These are phyloP conservation scores for Davidsoniella virescens DNA, from an alignment of 2,329 filamentous ascomycete genomes.

Conservation along the genomic window DNA sequence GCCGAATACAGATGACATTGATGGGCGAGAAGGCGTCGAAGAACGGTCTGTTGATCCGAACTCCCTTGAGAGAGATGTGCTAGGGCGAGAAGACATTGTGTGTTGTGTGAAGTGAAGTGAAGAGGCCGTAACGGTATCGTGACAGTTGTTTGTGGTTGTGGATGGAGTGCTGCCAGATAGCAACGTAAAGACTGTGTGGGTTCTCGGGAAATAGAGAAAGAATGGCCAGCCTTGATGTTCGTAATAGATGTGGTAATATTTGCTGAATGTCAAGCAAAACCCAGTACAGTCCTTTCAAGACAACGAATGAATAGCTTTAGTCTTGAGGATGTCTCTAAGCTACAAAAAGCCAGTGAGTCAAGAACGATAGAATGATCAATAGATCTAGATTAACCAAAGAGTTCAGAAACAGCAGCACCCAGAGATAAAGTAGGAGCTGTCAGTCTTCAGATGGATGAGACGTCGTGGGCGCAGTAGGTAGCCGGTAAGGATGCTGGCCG, in stretches of 20 bases:
- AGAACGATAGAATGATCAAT: too few species aligned
- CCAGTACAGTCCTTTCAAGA: neutral
- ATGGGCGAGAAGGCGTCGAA: neutral
- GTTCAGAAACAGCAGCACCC: neutral
- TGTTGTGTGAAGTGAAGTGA: neutral
- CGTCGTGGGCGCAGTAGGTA: too few species aligned
- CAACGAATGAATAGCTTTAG: neutral
- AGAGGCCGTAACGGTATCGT: neutral
- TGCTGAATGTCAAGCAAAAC: neutral
- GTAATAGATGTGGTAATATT: neutral
- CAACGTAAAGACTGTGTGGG: neutral
- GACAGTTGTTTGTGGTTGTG: neutral
- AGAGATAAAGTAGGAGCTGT: neutral
- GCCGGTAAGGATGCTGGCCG: too few species aligned
- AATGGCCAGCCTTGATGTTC: neutral
- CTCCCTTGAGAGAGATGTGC: neutral
- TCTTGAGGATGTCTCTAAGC: too few species aligned
- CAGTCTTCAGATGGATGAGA: too few species aligned
- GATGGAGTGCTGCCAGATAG: neutral
- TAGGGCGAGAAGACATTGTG: neutral
- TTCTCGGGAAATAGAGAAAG: neutral
- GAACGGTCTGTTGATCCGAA: neutral
- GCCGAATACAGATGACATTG: slow-evolving; percentile 3
- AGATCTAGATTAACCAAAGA: too few species aligned
- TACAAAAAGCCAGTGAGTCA: too few species aligned